Conservation (phyloP, 192 early-diverging fungal species). For the Lunasporangiospora selenospora region DNA sequence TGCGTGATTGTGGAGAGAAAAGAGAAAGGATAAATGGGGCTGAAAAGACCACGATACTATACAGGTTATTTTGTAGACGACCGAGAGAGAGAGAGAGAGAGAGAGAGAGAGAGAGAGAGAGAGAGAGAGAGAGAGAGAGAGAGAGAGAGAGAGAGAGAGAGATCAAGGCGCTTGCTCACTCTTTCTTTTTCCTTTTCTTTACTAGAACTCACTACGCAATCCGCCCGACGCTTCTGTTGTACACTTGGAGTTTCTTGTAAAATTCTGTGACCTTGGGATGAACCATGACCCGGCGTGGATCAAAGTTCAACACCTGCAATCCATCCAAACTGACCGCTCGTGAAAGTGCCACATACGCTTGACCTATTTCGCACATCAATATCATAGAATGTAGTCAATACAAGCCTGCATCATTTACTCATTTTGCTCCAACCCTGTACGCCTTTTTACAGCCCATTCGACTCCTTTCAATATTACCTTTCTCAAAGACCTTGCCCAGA, state of each 20-base stretch:
- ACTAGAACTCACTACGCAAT: background rate
- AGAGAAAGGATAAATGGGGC: no score
- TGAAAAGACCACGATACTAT: background rate
- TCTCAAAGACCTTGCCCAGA: conserved; percentile 79
- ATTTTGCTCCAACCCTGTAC: no score
- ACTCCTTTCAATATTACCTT: conserved; percentile 47
- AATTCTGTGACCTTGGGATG: conserved; percentile 74
- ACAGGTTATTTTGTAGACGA: background rate
- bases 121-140: background rate
- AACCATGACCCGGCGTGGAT: conserved; percentile 68
- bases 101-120: background rate
- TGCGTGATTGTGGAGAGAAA: no score
- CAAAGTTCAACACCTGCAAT: conserved; percentile 77
- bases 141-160: background rate
- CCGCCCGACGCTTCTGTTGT: conserved; percentile 9
- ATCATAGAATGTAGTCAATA: no score
- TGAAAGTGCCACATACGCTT: conserved; percentile 87
- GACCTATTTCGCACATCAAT: conserved; percentile 53
- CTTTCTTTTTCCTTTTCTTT: background rate
- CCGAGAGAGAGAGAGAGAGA: no score
- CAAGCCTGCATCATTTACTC: no score
- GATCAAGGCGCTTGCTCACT: background rate
- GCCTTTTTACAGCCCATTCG: no score
- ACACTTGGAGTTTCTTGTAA: conserved; percentile 51
- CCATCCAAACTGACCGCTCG: conserved; percentile 74